These are phyloP conservation scores for Debaryomyces udenii DNA, from an alignment of 1,139 yeast genomes.

Conservation along the genomic window DNA sequence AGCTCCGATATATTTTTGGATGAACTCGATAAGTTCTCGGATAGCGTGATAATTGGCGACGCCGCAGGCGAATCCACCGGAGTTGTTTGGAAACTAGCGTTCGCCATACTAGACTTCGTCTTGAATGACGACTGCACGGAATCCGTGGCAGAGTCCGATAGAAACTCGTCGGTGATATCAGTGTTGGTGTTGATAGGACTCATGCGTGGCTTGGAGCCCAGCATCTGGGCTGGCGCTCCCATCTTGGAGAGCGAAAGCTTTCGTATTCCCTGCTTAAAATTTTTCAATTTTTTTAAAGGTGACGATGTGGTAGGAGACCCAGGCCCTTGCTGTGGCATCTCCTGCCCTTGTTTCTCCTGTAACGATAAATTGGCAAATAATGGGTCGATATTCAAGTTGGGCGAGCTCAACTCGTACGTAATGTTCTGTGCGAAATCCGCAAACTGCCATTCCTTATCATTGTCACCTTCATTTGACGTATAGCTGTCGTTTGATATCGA, in stretches of 20 bases:
- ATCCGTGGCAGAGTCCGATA: conserved; percentile 4
- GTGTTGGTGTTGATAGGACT: neutral
- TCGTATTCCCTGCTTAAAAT: conserved; percentile 38
- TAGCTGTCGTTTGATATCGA: conserved; percentile 4
- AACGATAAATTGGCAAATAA: conserved; percentile 9
- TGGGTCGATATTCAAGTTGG: conserved; percentile 18
- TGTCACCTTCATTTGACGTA: neutral
- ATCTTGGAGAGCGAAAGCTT: conserved; percentile 28
- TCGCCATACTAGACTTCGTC: neutral
- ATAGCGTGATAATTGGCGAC: conserved; percentile 46
- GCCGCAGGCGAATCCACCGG: conserved; percentile 39
- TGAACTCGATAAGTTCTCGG: conserved; percentile 36
- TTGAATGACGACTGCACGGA: conserved; percentile 5
- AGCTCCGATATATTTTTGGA: conserved; percentile 35
- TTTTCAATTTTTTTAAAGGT: conserved; percentile 38
- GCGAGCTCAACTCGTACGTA: conserved; percentile 24
- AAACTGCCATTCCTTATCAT: conserved; percentile 6
- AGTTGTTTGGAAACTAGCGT: conserved; percentile 1
- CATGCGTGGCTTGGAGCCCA: neutral
- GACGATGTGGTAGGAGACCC: conserved; percentile 24
- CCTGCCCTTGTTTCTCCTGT: neutral
- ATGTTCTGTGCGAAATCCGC: conserved; percentile 14
- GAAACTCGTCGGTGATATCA: conserved; percentile 3
- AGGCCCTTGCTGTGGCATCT: conserved; percentile 1
- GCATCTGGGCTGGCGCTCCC: conserved; percentile 32